A percentile compares a stretch with the other conserved stretches of the same genome.
phyloP scores from a whole-genome alignment of 768 basidiomycete species.

The Boletus eberwhitei region DNA sequence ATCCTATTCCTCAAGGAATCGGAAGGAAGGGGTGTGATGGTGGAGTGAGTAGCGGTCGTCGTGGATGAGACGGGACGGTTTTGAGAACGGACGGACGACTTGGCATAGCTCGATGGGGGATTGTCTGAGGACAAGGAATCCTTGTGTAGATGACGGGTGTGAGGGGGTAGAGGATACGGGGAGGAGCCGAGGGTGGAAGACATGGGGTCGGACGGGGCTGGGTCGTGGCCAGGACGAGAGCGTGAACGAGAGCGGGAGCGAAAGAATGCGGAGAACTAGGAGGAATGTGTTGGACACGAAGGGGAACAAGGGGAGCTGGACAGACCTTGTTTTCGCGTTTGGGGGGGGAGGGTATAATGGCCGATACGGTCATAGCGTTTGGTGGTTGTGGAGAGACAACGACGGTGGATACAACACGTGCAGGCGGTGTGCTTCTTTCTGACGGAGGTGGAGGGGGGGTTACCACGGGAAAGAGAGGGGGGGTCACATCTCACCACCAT shows the following conservation, averaged over 20 bases:
- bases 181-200: background rate
- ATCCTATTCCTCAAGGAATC: constrained; percentile 30
- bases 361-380: background rate
- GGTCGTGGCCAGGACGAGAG: constrained; percentile 16
- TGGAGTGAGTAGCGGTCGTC: constrained; percentile 59
- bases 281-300: background rate
- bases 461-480: background rate
- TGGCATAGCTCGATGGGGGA: constrained; percentile 22
- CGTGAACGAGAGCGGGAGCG: constrained; percentile 55
- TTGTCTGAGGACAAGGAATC: constrained; percentile 5
- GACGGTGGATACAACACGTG: background rate
- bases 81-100: constrained; percentile 46
- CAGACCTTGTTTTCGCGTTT: constrained; percentile 48
- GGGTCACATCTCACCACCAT: no score
- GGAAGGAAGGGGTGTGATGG: constrained; percentile 56
- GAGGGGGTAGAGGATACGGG: background rate
- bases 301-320: background rate
- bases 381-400: background rate
- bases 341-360: background rate
- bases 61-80: constrained; percentile 67
- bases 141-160: constrained; percentile 13
- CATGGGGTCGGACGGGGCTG: constrained; percentile 5
- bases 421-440: background rate
- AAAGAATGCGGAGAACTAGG: constrained; percentile 58
- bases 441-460: background rate